A percentile compares a stretch with the other conserved stretches of the same genome.
Evolutionary conservation across 2,329 filamentous ascomycete species (phyloP).

Genomic region (Verticillium dahliae): DNA sequence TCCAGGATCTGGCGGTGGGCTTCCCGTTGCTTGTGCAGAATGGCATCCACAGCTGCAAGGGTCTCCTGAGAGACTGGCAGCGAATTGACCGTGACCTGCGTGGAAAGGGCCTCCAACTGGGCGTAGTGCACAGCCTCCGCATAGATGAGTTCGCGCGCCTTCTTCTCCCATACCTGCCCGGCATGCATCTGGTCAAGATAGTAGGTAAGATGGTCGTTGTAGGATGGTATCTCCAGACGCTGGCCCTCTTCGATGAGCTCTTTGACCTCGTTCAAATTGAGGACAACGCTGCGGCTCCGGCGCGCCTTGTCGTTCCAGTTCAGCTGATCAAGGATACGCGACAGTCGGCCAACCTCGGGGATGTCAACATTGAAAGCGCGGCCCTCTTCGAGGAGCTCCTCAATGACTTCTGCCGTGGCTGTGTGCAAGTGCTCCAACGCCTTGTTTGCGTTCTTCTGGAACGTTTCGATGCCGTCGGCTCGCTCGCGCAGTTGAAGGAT

Average conservation of each 20-base stretch:
- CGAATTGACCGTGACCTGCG: constrained; percentile 62
- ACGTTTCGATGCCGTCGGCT: constrained; percentile 75
- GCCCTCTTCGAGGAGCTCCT: constrained; percentile 85
- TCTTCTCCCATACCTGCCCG: constrained; percentile 85
- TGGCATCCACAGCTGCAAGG: constrained; percentile 76
- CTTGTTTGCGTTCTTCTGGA: constrained; percentile 68
- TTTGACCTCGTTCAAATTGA: constrained; percentile 72
- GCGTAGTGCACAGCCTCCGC: constrained; percentile 90
- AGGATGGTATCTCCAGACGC: constrained; percentile 69
- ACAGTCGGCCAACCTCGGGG: constrained; percentile 77
- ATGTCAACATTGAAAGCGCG: constrained; percentile 87
- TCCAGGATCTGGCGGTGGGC: constrained; percentile 83
- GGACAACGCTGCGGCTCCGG: constrained; percentile 53
- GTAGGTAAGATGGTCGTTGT: constrained; percentile 71
- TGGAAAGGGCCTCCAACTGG: constrained; percentile 84
- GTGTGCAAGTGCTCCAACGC: constrained; percentile 61
- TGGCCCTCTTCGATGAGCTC: constrained; percentile 72
- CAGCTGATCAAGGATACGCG: constrained; percentile 74
- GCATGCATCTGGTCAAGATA: constrained; percentile 70
- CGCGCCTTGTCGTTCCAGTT: constrained; percentile 82
- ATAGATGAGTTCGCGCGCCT: constrained; percentile 87
- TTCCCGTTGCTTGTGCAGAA: constrained; percentile 91
- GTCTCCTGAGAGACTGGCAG: constrained; percentile 81
- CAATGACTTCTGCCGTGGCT: constrained; percentile 66
- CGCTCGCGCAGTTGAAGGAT: constrained; percentile 81